phyloP scores from a whole-genome alignment of 2,329 filamentous ascomycete genomes.

The Pseudogymnoascus sp. region DNA sequence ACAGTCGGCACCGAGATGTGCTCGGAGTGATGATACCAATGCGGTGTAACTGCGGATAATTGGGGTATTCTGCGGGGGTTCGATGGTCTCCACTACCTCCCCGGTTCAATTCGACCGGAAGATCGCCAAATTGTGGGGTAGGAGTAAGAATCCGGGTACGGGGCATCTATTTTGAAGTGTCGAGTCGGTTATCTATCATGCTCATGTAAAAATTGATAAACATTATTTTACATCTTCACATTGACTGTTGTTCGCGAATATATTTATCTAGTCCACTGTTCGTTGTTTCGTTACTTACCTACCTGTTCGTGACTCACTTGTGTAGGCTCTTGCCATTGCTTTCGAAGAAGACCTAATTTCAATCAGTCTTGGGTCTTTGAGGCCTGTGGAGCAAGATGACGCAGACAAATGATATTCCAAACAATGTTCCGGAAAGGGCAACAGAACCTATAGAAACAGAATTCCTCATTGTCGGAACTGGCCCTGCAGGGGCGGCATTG shows the following conservation, averaged over 20 bases:
- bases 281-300: background rate
- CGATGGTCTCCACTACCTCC: background rate
- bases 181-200: background rate
- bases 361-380: background rate
- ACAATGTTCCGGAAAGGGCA: background rate
- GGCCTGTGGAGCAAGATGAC: background rate
- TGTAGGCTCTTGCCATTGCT: background rate
- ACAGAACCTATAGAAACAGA: background rate
- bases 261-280: background rate
- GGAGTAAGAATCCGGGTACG: background rate
- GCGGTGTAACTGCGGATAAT: background rate
- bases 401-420: background rate
- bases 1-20: background rate
- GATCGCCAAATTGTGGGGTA: background rate
- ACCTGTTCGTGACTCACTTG: background rate
- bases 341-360: background rate
- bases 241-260: background rate
- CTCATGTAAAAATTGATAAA: background rate
- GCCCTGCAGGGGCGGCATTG: background rate
- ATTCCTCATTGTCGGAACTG: background rate
- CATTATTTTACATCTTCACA: background rate
- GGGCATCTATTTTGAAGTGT: background rate
- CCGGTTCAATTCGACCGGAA: background rate
- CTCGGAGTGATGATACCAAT: background rate
- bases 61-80: background rate